Evolutionary conservation across 2,329 filamentous ascomycete genomes (phyloP).

Genomic region (Geosmithia morbida): DNA sequence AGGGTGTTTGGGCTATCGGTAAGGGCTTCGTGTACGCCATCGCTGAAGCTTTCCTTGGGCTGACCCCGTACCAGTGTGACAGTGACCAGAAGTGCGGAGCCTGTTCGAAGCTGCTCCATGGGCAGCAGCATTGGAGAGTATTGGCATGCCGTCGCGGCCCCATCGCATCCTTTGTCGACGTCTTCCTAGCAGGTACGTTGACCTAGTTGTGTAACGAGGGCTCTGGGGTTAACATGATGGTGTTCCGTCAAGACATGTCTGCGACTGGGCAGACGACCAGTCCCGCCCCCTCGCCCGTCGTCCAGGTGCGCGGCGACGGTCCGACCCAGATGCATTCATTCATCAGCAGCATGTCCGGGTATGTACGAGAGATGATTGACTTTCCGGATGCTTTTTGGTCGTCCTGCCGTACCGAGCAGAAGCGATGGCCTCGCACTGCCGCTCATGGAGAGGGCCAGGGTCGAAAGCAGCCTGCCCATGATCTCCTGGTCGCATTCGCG

Average conservation of each 20-base stretch:
- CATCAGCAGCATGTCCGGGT: slow-evolving; percentile 19
- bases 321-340: slow-evolving; percentile 30
- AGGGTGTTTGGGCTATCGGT: slow-evolving; percentile 30
- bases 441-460: not conserved
- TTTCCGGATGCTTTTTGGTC: slow-evolving; percentile 45
- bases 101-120: slow-evolving; percentile 19
- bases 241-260: slow-evolving; percentile 19
- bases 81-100: slow-evolving; percentile 31
- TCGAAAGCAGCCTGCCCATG: slow-evolving; percentile 24
- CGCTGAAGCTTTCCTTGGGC: not conserved
- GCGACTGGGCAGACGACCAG: slow-evolving; percentile 35
- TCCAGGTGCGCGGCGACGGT: slow-evolving; percentile 34
- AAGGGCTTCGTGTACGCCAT: slow-evolving; percentile 7
- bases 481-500: slow-evolving; percentile 33
- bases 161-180: slow-evolving; percentile 29
- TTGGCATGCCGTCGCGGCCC: slow-evolving; percentile 38
- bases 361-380: slow-evolving; percentile 30
- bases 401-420: slow-evolving; percentile 30
- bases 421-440: not conserved
- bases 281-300: slow-evolving; percentile 33
- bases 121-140: slow-evolving; percentile 27
- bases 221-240: not conserved
- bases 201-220: not conserved
- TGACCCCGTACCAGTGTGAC: slow-evolving; percentile 27
- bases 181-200: slow-evolving; percentile 31